Percentiles rank a stretch among this genome's conserved stretches.
These are phyloP conservation scores for Penicillium coffeae DNA, from an alignment of 495 filamentous ascomycete species.

Conservation along the genomic window DNA sequence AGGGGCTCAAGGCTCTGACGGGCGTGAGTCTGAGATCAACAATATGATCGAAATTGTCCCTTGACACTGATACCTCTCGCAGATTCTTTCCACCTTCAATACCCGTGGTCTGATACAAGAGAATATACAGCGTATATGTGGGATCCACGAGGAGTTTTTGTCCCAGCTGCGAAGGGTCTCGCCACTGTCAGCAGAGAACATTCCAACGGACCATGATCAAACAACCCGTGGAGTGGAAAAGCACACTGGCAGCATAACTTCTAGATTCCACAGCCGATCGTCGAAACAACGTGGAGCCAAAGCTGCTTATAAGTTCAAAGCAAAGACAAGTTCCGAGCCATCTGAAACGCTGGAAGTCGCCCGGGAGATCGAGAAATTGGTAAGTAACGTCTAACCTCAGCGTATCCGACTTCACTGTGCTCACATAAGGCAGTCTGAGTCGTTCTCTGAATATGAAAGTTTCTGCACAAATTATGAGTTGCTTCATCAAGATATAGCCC, in stretches of 20 bases:
- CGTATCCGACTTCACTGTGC: not conserved
- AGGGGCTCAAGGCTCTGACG: conserved; percentile 77
- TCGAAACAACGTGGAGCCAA: conserved; percentile 28
- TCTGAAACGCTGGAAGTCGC: conserved; percentile 70
- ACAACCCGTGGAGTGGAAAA: conserved; percentile 17
- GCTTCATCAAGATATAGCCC: conserved; percentile 71
- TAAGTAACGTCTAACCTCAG: conserved; percentile 37
- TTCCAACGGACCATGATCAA: conserved; percentile 16
- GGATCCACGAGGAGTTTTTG: conserved; percentile 43
- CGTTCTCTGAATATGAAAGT: conserved; percentile 81
- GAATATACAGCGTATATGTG: conserved; percentile 41
- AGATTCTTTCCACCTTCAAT: conserved; percentile 38
- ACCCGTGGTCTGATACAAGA: conserved; percentile 38
- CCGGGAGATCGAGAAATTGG: conserved; percentile 70
- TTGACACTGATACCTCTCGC: not conserved
- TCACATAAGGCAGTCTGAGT: conserved; percentile 57
- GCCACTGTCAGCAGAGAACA: conserved; percentile 22
- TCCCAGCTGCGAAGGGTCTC: conserved; percentile 27
- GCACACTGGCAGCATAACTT: conserved; percentile 20
- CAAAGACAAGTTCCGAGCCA: conserved; percentile 57
- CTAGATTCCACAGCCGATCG: conserved; percentile 27
- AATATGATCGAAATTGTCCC: not conserved
- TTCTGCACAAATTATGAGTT: conserved; percentile 84
- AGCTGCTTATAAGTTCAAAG: conserved; percentile 21
- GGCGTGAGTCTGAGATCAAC: conserved; percentile 54